Evolutionary conservation across 345 rosid genomes (phyloP).

Genomic region (Punica granatum): DNA sequence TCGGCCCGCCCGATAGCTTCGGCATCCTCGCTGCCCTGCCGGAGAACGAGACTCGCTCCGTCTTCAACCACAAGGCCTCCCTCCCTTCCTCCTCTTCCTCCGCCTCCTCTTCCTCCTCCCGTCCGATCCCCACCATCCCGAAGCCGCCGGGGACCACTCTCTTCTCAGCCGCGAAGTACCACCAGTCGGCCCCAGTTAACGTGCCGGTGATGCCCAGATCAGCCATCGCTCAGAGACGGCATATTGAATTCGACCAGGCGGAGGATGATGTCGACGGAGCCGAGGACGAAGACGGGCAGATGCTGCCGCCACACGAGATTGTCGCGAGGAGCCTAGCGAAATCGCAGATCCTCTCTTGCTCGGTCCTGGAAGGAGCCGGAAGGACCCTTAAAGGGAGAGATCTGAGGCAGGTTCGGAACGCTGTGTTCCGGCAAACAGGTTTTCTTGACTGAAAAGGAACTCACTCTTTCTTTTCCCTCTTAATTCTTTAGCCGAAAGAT

Average conservation of each 20-base stretch:
- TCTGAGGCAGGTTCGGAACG: conserved; percentile 75
- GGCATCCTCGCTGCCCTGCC: conserved; percentile 81
- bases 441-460: conserved; percentile 54
- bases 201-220: conserved; percentile 47
- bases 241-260: conserved; percentile 36
- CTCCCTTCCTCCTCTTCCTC: conserved; percentile 23
- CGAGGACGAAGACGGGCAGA: conserved; percentile 38
- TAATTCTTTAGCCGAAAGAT: conserved; percentile 1
- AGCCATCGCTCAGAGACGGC: conserved; percentile 27
- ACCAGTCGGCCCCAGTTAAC: conserved; percentile 75
- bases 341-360: conserved; percentile 46
- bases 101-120: conserved; percentile 37
- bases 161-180: conserved; percentile 22
- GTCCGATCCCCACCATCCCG: conserved; percentile 51
- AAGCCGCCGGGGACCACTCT: conserved; percentile 34
- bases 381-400: conserved; percentile 90
- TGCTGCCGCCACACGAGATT: conserved; percentile 89
- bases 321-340: conserved; percentile 59
- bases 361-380: conserved; percentile 86
- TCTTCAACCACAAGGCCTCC: conserved; percentile 49
- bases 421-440: conserved; percentile 72
- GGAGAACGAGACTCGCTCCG: conserved; percentile 28
- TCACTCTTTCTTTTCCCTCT: neutral
- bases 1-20: conserved; percentile 34
- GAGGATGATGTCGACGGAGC: conserved; percentile 20